Evolutionary conservation across 2,329 filamentous ascomycete species (phyloP).

Genomic region (Penicillium occitanis): DNA sequence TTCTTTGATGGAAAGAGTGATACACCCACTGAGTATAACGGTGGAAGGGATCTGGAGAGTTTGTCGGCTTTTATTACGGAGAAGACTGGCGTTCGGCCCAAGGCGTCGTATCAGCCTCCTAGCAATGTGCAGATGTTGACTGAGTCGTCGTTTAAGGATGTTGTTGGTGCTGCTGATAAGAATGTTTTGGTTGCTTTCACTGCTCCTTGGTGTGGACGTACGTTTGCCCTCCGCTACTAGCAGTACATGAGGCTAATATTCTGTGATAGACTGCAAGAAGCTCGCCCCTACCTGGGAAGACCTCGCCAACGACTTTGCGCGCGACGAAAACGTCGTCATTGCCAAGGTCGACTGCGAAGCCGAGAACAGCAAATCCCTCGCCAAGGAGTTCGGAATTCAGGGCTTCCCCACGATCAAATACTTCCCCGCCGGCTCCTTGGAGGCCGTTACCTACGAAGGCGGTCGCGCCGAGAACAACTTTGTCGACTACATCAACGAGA

Average conservation of each 20-base stretch:
- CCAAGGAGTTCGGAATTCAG: constrained; percentile 72
- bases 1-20: constrained; percentile 96
- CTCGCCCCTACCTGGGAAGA: constrained; percentile 89
- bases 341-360: constrained; percentile 96
- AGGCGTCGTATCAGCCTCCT: constrained; percentile 60
- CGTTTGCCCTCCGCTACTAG: constrained; percentile 37
- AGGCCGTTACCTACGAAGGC: constrained; percentile 69
- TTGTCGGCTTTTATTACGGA: constrained; percentile 76
- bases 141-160: constrained; percentile 73
- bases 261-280: constrained; percentile 85
- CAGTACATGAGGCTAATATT: not conserved
- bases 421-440: constrained; percentile 82
- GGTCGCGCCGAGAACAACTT: constrained; percentile 75
- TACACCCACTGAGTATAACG: constrained; percentile 78
- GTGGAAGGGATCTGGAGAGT: constrained; percentile 83
- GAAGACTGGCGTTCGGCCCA: constrained; percentile 81
- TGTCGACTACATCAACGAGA: constrained; percentile 78
- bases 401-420: constrained; percentile 98
- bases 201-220: constrained; percentile 97
- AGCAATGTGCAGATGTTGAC: constrained; percentile 78
- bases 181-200: constrained; percentile 95
- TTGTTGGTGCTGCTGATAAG: constrained; percentile 78
- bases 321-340: constrained; percentile 76
- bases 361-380: constrained; percentile 75
- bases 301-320: constrained; percentile 75